Base-by-base conservation (phyloP, 2,329 filamentous ascomycete species). In the Lasiodiplodia hormozganensis region DNA sequence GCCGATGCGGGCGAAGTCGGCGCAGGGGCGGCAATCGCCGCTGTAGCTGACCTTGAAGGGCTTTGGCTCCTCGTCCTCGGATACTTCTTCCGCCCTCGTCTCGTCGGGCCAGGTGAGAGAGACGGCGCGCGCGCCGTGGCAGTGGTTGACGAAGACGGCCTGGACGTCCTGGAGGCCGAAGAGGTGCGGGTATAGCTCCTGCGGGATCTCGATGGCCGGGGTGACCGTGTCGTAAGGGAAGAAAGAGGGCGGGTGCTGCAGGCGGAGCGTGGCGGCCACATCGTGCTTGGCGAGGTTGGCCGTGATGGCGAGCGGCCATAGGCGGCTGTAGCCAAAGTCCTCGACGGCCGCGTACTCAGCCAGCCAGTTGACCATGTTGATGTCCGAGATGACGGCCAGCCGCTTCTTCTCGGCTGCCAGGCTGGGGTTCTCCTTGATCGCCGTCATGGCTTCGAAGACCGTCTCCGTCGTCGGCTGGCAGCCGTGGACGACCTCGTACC, bases 11-110 rank as follows among this genome's bases (percentile, higher is more conserved):
- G 89, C 88, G 76, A 99, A 97, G 0, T 81, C 76, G 2, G 81
- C 74, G 0, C 73, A 74, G 2, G 96, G 96, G 7, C 96, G 88
- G 77, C 95, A 98, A 82, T 99, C 96, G 68, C 96, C 96, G 4
- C 93, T 97, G 82, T 97, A 99, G 56, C 93, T 93, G 68, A 97
- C 85, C 77, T 95, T 96, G 77, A 99, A 91, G 4, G 78, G 78
- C 16, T 64, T 28, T 21, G 23, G 36, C 23, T 21, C n/a, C 21
- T 62, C 18, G 34, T 31, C 21, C 4, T 8, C 25, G n/a, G 2
- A 4, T 4, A 4, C 8, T 10, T 34, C 31, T 34, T 62, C 18
- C 21, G 11, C 11, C 21, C 56, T 21, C 89, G 91, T 73, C 16
- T 73, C 69, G 23, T 67, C 53, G 18, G 91, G 87, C 79, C 95